Evolutionary conservation across 148 eudicot species (phyloP).

Genomic region (Cornus florida): DNA sequence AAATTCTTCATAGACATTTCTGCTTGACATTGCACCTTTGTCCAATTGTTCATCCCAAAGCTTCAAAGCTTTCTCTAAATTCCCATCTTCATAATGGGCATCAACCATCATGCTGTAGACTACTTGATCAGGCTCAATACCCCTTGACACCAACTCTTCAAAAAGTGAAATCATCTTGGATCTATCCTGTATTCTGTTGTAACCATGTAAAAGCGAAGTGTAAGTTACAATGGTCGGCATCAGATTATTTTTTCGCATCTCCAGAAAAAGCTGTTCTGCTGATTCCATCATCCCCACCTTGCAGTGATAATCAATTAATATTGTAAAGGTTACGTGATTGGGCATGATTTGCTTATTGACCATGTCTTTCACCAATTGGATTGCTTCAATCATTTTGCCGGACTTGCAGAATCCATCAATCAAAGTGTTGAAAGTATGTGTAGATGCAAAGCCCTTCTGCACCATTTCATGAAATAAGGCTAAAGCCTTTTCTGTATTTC

Average conservation of each 20-base stretch:
- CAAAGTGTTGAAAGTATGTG: constrained; percentile 61
- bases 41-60: constrained; percentile 51
- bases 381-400: constrained; percentile 56
- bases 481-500: constrained; percentile 58
- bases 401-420: constrained; percentile 69
- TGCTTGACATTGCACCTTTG: constrained; percentile 41
- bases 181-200: constrained; percentile 42
- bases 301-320: constrained; percentile 63
- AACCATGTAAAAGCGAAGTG: constrained; percentile 64
- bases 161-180: constrained; percentile 62
- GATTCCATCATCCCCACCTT: constrained; percentile 57
- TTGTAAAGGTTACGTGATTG: constrained; percentile 66
- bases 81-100: constrained; percentile 47
- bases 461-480: constrained; percentile 57
- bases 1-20: constrained; percentile 36
- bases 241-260: constrained; percentile 64
- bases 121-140: constrained; percentile 63
- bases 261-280: constrained; percentile 60
- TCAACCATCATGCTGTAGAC: constrained; percentile 48
- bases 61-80: constrained; percentile 44
- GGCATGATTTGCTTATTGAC: constrained; percentile 38
- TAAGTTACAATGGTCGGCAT: constrained; percentile 59
- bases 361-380: constrained; percentile 52
- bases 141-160: constrained; percentile 62
- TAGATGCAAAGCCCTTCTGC: constrained; percentile 57